Evolutionary conservation across 75 land plant species (phyloP).

Genomic region (Cupressus sempervirens): DNA sequence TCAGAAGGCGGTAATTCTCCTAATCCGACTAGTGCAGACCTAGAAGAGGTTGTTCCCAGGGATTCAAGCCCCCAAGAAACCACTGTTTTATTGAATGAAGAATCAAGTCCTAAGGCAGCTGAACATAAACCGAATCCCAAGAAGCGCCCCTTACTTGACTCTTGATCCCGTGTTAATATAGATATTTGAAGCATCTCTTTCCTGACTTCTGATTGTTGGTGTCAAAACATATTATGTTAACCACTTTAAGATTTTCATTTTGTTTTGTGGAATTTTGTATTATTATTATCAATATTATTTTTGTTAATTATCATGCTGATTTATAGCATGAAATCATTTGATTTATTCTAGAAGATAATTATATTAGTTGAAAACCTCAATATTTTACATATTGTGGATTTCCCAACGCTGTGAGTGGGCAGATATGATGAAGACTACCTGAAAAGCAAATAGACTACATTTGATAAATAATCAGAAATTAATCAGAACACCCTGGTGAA

Average conservation of each 20-base stretch:
- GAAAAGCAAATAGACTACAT: too few relatives aligned
- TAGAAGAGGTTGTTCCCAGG: conserved; percentile 8
- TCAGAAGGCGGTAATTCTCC: conserved; percentile 32
- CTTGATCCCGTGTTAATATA: neutral
- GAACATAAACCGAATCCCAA: neutral
- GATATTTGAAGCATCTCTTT: neutral
- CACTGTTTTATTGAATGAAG: neutral
- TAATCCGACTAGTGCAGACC: conserved; percentile 3
- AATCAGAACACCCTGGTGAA: too few relatives aligned
- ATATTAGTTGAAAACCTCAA: too few relatives aligned
- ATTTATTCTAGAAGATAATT: too few relatives aligned
- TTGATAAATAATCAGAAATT: too few relatives aligned
- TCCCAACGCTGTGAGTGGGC: too few relatives aligned
- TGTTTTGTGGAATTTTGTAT: too few relatives aligned
- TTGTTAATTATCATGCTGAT: too few relatives aligned
- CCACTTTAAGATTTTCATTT: neutral
- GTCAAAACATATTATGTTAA: neutral
- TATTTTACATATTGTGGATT: too few relatives aligned
- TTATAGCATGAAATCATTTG: too few relatives aligned
- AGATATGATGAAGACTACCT: too few relatives aligned
- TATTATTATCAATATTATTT: too few relatives aligned
- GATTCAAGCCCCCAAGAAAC: conserved; percentile 10
- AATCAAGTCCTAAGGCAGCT: conserved; percentile 4
- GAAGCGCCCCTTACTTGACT: conserved; percentile 4
- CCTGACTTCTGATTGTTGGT: neutral